Evolutionary conservation across 1,139 yeast species (phyloP).

Genomic region (Kurtzmaniella quercitrusa): DNA sequence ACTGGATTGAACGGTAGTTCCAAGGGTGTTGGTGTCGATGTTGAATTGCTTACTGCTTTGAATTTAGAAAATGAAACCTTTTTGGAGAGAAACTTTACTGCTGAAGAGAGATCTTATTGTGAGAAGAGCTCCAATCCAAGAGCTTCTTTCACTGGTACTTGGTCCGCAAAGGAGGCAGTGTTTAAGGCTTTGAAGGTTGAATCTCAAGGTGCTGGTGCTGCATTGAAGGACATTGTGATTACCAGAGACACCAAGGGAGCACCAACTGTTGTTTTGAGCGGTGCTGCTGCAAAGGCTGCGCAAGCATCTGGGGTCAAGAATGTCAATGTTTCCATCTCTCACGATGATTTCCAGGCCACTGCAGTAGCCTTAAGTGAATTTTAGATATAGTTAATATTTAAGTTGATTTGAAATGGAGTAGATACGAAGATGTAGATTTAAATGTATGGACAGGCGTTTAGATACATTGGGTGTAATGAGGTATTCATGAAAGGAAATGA

Average conservation of each 20-base stretch:
- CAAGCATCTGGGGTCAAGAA: slow-evolving; percentile 60
- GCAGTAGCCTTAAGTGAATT: slow-evolving; percentile 91
- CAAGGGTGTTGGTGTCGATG: slow-evolving; percentile 94
- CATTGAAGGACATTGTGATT: slow-evolving; percentile 87
- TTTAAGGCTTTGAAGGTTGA: slow-evolving; percentile 90
- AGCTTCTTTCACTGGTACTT: slow-evolving; percentile 93
- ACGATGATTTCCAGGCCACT: slow-evolving; percentile 94
- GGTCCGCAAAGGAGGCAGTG: slow-evolving; percentile 99
- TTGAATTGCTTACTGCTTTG: slow-evolving; percentile 77
- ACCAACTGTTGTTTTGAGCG: slow-evolving; percentile 74
- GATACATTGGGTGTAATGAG: too few species aligned
- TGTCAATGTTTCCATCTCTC: slow-evolving; percentile 87
- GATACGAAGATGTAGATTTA: background rate
- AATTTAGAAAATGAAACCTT: slow-evolving; percentile 85
- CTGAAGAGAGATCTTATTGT: slow-evolving; percentile 76
- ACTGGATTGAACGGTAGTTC: slow-evolving; percentile 44
- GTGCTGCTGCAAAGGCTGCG: slow-evolving; percentile 76
- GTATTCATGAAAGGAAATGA: too few species aligned
- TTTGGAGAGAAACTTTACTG: slow-evolving; percentile 87
- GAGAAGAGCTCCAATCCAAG: slow-evolving; percentile 66
- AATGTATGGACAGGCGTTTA: too few species aligned
- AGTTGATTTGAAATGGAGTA: background rate
- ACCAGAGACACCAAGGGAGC: slow-evolving; percentile 71
- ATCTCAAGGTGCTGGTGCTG: slow-evolving; percentile 93
- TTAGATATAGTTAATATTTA: slow-evolving; percentile 12